These are phyloP conservation scores for Corymbia calophylla DNA, from an alignment of 441 rosid species.

Conservation along the genomic window DNA sequence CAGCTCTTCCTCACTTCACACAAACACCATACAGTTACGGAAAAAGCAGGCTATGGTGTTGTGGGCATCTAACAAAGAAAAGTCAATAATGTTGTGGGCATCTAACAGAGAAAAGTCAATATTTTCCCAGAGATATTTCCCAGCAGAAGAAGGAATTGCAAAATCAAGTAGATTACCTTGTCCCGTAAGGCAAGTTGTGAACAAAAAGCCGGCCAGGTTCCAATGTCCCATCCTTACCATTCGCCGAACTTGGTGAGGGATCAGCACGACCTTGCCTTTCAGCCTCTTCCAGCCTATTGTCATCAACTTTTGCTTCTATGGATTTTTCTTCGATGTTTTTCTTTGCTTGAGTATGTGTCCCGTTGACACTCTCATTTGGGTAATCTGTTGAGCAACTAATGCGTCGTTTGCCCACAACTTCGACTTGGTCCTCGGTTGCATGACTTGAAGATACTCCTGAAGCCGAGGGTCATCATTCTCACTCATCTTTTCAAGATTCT, in stretches of 20 bases:
- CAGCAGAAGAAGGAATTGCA: not conserved
- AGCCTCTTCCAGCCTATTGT: constrained; percentile 16
- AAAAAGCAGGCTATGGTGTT: not conserved
- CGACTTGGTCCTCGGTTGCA: constrained; percentile 68
- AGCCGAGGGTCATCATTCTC: constrained; percentile 40
- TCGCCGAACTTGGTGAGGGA: constrained; percentile 20
- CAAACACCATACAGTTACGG: not conserved
- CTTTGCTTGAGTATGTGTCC: constrained; percentile 17
- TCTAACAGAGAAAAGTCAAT: not conserved
- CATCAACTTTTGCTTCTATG: not conserved
- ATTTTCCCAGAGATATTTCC: not conserved
- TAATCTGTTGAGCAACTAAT: constrained; percentile 22
- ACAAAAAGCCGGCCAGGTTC: constrained; percentile 69
- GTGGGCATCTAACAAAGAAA: not conserved
- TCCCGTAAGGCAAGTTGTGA: constrained; percentile 73
- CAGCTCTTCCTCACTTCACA: constrained; percentile 80
- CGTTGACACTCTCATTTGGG: constrained; percentile 10
- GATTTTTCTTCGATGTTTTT: constrained; percentile 19
- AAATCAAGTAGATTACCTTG: constrained; percentile 38
- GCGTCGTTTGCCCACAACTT: constrained; percentile 83
- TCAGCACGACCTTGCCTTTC: constrained; percentile 25
- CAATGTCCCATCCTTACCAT: constrained; percentile 30
- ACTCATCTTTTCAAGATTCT: constrained; percentile 13
- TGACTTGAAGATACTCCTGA: constrained; percentile 76
- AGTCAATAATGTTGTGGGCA: not conserved